phyloP scores from a whole-genome alignment of 192 early-diverging fungal genomes.

The Podochytrium sp. region DNA sequence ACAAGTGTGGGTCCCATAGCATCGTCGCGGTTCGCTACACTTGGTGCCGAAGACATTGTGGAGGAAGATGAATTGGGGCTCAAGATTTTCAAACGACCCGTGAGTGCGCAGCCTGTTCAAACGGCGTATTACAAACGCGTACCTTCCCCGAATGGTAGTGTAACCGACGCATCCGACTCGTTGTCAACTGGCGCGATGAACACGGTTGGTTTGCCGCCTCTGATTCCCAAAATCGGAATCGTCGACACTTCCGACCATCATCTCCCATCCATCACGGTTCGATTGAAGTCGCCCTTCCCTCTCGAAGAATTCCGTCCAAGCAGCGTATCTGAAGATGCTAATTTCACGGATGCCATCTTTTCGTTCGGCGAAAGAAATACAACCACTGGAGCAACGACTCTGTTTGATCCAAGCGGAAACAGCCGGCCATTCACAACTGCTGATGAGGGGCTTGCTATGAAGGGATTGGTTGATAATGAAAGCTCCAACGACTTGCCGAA shows the following conservation, averaged over 20 bases:
- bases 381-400: constrained; percentile 5
- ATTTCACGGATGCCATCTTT: neutral
- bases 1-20: neutral
- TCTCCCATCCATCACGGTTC: neutral
- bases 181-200: neutral
- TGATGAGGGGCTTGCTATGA: neutral
- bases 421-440: constrained; percentile 8
- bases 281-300: neutral
- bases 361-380: neutral
- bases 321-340: neutral
- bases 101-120: constrained; percentile 21
- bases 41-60: constrained; percentile 4
- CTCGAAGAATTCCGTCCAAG: neutral
- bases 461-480: too few species aligned
- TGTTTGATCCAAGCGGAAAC: constrained; percentile 4
- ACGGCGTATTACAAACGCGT: constrained; percentile 12
- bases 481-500: too few species aligned
- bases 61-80: constrained; percentile 6
- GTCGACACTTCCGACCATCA: neutral
- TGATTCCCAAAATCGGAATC: neutral
- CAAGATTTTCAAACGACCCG: constrained; percentile 7
- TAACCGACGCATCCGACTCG: neutral
- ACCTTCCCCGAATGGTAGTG: neutral
- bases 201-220: neutral
- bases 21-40: neutral